Evolutionary conservation across 345 rosid species (phyloP), one percentile per base, ranked within the genome.

Genomic region (Linum trigynum): DNA sequence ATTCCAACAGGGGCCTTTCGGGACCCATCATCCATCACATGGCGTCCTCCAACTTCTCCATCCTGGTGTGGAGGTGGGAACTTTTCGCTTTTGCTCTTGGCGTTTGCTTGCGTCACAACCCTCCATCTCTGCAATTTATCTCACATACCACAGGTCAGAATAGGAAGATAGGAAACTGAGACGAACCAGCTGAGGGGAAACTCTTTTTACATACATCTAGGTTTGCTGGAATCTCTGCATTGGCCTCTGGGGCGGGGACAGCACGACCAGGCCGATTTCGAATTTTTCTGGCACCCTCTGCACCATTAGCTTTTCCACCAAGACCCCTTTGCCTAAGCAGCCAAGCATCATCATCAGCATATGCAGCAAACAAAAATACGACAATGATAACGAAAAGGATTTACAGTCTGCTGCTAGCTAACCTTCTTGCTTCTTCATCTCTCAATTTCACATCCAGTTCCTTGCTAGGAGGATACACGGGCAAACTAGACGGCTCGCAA

Each of bases 31-130:
- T 79, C 83, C 3, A 66, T 50, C 11, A 73, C 78, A 48, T 85
- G 80, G 55, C 94, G 32, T 23, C 32, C 32, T 23, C 32, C 92
- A 39, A 86, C 84, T 37, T 84, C 92, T 68, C 85, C 97, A 55
- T 92, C 97, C 77, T 83, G 90, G 77, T 89, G 98, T 1, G 97
- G 96, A 71, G 97, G 98, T 3, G 97, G 97, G 65, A 92, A 92
- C 62, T 73, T 92, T 86, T 88, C 97, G 48, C 98, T 92, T 79
- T 83, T 92, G 83, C 96, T 90, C 79, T 81, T 84, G 0, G 82
- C 87, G 72, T 81, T 82, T 70, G 80, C 74, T 63, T 86, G 84
- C 56, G 84, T 72, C 63, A 68, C 50, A 55, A 55, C 67, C 57
- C 74, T 70, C 68, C 69, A 66, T 59, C 78, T 74, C 78, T 74